Evolutionary conservation across 2,329 filamentous ascomycete species (phyloP).

Genomic region (Aspergillus fumigatus): DNA sequence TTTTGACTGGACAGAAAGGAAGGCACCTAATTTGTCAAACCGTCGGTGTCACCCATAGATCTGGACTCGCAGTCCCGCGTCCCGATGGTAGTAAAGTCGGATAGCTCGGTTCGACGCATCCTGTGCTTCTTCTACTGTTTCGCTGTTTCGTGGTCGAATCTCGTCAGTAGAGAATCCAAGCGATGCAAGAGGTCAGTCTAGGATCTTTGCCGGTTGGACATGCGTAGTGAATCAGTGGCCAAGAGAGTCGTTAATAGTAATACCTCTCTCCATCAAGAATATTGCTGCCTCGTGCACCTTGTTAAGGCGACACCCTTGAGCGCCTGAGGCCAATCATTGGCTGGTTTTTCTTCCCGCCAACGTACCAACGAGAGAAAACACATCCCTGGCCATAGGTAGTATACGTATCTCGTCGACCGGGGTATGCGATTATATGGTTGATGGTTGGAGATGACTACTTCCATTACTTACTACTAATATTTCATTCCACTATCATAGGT

Average conservation of each 20-base stretch:
- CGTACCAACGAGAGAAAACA: background rate
- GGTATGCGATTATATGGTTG: background rate
- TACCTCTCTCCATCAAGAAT: too few relatives aligned
- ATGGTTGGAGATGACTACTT: background rate
- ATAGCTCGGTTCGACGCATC: background rate
- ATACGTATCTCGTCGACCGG: background rate
- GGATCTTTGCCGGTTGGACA: background rate
- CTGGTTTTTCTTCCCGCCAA: slow-evolving; percentile 4
- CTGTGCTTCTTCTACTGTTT: background rate
- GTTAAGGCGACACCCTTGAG: background rate
- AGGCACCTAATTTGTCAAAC: background rate
- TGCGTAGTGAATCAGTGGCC: too few relatives aligned
- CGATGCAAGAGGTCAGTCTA: background rate
- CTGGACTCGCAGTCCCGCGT: background rate
- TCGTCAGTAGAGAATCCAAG: background rate
- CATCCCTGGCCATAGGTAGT: background rate
- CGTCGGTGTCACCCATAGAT: background rate
- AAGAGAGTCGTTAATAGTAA: too few relatives aligned
- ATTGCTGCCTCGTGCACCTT: background rate
- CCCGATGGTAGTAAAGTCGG: background rate
- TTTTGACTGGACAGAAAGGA: background rate
- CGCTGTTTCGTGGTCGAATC: background rate
- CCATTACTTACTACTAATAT: background rate
- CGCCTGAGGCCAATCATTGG: background rate
- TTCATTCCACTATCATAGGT: background rate